Percentiles rank a stretch among this genome's conserved stretches.
phyloP scores from a whole-genome alignment of 106 monocot genomes.

The Acanthochlamys bracteata region DNA sequence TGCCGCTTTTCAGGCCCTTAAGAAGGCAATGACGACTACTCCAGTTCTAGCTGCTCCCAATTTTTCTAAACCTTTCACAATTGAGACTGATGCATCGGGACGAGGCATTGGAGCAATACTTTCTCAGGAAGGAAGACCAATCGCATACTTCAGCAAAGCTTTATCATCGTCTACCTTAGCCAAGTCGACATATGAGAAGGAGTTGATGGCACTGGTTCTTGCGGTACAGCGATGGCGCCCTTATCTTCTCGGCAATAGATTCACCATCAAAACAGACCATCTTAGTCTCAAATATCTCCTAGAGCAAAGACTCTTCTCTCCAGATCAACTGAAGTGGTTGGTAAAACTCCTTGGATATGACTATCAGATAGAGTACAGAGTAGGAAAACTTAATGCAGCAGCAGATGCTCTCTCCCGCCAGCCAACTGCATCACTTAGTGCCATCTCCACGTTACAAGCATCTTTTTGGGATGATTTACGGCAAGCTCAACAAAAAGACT shows the following conservation, averaged over 20 bases:
- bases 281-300: background rate
- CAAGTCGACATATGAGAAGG: background rate
- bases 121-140: background rate
- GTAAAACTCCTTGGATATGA: background rate
- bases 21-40: no score
- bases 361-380: background rate
- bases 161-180: background rate
- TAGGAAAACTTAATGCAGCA: background rate
- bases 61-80: no score
- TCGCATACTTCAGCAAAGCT: background rate
- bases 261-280: conserved; percentile 2
- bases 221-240: background rate
- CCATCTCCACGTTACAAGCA: background rate
- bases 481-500: background rate
- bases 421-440: background rate
- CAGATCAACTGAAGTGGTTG: background rate
- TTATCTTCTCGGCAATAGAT: background rate
- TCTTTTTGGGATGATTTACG: background rate
- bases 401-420: conserved; percentile 3
- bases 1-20: no score
- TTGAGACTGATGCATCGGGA: no score
- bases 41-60: no score
- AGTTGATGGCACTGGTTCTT: background rate
- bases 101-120: background rate
- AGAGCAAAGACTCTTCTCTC: background rate